Evolutionary conservation across 192 early-diverging fungal genomes (phyloP).

Genomic region (Diversispora epigaea): DNA sequence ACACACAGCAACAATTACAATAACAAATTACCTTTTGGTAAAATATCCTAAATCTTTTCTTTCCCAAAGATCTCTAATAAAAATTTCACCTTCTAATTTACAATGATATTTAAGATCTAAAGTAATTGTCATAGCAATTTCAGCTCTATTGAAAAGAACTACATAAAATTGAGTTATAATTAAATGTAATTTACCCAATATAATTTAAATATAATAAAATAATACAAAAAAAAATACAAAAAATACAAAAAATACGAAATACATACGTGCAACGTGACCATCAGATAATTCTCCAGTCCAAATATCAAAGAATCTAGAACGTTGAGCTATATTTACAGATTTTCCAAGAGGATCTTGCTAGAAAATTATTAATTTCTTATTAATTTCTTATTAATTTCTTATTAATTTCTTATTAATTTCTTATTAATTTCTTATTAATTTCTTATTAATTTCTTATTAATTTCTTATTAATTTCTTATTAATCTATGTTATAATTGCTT

Average conservation of each 20-base stretch:
- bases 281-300: constrained; percentile 9
- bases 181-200: background rate
- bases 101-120: background rate
- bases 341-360: constrained; percentile 55
- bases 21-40: background rate
- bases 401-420: background rate
- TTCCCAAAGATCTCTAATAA: constrained; percentile 19
- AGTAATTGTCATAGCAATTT: background rate
- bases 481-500: background rate
- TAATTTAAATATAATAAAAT: background rate
- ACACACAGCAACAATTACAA: background rate
- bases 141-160: background rate
- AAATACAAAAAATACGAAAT: too few species aligned
- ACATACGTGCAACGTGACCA: constrained; percentile 14
- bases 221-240: too few species aligned
- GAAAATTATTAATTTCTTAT: background rate
- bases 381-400: background rate
- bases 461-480: background rate
- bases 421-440: background rate
- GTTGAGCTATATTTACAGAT: background rate
- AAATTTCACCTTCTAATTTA: background rate
- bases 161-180: background rate
- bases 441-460: background rate
- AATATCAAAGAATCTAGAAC: background rate
- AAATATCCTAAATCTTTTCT: background rate